Evolutionary conservation across 768 basidiomycete species (phyloP).

Genomic region (Trametes sanguinea): DNA sequence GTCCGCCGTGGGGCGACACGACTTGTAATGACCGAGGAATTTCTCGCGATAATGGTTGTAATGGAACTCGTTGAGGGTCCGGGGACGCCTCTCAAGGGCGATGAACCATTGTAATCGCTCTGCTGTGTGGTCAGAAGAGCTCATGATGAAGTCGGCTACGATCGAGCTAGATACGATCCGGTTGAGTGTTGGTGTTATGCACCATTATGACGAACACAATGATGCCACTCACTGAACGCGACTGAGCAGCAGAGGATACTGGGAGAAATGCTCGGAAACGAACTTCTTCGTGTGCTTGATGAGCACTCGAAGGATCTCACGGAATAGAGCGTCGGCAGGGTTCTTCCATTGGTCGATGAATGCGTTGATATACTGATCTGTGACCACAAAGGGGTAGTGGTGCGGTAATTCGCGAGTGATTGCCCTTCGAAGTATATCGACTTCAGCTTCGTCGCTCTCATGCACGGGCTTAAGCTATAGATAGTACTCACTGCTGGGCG

Average conservation of each 20-base stretch:
- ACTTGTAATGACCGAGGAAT: conserved; percentile 32
- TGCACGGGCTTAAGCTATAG: no score
- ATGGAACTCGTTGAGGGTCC: conserved; percentile 54
- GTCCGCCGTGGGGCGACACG: conserved; percentile 17
- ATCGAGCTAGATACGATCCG: conserved; percentile 42
- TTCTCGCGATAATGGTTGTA: conserved; percentile 44
- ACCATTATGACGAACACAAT: background rate
- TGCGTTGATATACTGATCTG: conserved; percentile 47
- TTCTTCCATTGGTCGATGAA: conserved; percentile 49
- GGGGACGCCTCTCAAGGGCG: conserved; percentile 47
- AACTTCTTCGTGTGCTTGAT: conserved; percentile 43
- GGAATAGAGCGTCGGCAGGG: conserved; percentile 51
- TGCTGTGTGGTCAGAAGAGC: conserved; percentile 42
- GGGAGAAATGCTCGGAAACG: conserved; percentile 50
- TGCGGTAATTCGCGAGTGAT: conserved; percentile 72
- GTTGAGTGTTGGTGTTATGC: no score
- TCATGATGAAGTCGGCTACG: conserved; percentile 51
- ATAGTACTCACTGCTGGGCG: conserved; percentile 46
- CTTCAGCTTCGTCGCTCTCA: no score
- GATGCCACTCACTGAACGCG: conserved; percentile 43
- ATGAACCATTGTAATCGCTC: conserved; percentile 51
- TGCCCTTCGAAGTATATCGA: conserved; percentile 43
- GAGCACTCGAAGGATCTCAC: conserved; percentile 40
- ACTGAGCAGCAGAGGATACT: conserved; percentile 50
- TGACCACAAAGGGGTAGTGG: conserved; percentile 64